Evolutionary conservation across 2,329 filamentous ascomycete species (phyloP).

Genomic region (Fusarium chaquense): DNA sequence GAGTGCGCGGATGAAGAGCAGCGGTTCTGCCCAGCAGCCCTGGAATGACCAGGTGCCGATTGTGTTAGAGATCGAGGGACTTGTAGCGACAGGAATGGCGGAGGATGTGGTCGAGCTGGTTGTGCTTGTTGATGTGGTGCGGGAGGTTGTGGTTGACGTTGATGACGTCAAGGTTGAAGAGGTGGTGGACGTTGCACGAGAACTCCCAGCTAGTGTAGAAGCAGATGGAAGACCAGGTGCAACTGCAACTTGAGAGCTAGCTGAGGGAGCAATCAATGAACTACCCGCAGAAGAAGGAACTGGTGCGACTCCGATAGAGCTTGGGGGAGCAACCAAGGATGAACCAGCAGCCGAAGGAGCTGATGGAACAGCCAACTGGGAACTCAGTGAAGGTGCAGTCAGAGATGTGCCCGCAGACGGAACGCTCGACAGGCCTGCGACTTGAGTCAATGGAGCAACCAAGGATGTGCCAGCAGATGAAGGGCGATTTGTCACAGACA

Average conservation of each 20-base stretch:
- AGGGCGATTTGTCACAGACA: conserved; percentile 39
- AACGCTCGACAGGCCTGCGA: background rate
- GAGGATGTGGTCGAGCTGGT: background rate
- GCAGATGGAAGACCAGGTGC: background rate
- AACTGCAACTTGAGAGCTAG: background rate
- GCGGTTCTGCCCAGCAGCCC: conserved; percentile 55
- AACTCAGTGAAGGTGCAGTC: conserved; percentile 8
- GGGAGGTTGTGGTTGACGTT: background rate
- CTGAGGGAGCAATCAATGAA: accelerated
- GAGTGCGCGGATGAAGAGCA: conserved; percentile 49
- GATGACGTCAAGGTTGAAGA: background rate
- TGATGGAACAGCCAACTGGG: background rate
- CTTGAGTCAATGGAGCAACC: conserved; percentile 11
- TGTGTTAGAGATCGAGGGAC: conserved; percentile 42
- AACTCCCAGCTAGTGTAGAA: background rate
- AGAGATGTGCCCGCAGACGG: background rate
- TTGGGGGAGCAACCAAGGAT: accelerated
- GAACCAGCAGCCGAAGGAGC: background rate
- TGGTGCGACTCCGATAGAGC: background rate
- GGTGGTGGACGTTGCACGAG: conserved; percentile 1
- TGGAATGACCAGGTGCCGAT: conserved; percentile 51
- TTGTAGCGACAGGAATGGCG: conserved; percentile 37
- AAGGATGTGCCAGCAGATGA: conserved; percentile 33
- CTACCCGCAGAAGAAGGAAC: background rate
- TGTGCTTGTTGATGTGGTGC: background rate